Percentiles rank a stretch among this genome's conserved stretches.
Conservation (phyloP, 139 green algal species). For the Medakamo hakoo region DNA sequence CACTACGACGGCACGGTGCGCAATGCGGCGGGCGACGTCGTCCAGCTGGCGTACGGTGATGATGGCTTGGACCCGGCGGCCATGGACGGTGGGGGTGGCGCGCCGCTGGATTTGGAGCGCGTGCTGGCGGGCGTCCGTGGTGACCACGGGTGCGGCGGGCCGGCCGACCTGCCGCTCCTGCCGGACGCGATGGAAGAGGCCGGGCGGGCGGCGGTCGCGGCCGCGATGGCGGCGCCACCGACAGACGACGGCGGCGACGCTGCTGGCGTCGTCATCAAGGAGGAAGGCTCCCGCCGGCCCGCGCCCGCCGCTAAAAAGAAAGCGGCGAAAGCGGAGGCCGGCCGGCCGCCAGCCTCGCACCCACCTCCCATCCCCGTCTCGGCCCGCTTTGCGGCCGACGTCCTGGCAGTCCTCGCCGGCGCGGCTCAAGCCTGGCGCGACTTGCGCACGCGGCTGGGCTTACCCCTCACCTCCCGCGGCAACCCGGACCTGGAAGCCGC, state of each 20-base stretch:
- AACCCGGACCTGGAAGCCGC: slow-evolving; percentile 28
- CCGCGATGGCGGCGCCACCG: no score
- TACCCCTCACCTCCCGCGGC: slow-evolving; percentile 22
- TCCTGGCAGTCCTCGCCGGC: slow-evolving; percentile 3
- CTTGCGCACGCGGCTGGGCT: slow-evolving; percentile 27
- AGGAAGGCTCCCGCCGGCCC: no score
- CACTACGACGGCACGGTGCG: slow-evolving; percentile 89
- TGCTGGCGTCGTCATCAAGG: no score
- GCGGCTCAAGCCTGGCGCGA: not conserved
- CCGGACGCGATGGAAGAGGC: not conserved
- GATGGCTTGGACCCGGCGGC: slow-evolving; percentile 81
- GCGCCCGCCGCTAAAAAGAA: no score
- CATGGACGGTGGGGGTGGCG: slow-evolving; percentile 72
- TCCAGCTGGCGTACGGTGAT: slow-evolving; percentile 87
- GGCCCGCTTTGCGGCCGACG: slow-evolving; percentile 3
- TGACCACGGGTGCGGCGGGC: slow-evolving; percentile 9
- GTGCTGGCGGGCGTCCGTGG: slow-evolving; percentile 21
- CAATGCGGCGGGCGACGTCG: slow-evolving; percentile 67
- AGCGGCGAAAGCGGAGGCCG: no score
- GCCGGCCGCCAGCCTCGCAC: no score
- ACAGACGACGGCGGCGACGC: no score
- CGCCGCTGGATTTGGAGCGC: slow-evolving; percentile 46
- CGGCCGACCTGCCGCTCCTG: not conserved
- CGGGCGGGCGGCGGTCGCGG: no score
- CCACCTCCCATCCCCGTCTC: slow-evolving; percentile 5